Evolutionary conservation across 768 basidiomycete species (phyloP).

Genomic region (Paxillus involutus): DNA sequence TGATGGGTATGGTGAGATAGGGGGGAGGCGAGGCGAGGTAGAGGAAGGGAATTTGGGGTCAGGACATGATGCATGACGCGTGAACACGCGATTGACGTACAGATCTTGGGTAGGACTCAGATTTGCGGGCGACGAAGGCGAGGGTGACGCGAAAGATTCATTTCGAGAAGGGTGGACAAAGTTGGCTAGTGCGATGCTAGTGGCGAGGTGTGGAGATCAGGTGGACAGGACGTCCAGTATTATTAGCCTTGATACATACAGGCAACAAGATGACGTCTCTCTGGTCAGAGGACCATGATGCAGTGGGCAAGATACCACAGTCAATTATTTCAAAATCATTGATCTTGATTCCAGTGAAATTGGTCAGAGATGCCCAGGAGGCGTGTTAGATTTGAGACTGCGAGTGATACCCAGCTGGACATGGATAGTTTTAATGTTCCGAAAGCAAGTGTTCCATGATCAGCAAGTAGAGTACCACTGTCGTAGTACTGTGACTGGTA

Average conservation of each 20-base stretch:
- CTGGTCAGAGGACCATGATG: not conserved
- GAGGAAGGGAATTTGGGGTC: not conserved
- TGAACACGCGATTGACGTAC: not conserved
- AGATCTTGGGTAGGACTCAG: not conserved
- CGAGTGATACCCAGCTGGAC: not conserved
- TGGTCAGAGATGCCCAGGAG: not conserved
- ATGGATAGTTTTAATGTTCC: not conserved
- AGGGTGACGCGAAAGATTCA: not conserved
- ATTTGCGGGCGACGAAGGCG: not conserved
- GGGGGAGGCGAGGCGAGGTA: not conserved
- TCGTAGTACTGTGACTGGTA: too few species aligned
- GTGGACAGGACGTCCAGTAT: not conserved
- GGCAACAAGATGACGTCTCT: constrained; percentile 2
- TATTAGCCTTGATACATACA: not conserved
- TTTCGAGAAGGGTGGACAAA: not conserved
- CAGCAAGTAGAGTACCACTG: not conserved
- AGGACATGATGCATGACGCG: not conserved
- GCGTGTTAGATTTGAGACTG: constrained; percentile 1
- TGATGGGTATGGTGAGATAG: not conserved
- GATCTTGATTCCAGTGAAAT: not conserved
- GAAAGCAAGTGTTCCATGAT: not conserved
- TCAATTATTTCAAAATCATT: not conserved
- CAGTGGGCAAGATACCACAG: too few species aligned
- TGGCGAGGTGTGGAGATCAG: not conserved
- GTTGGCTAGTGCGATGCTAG: not conserved